These are phyloP conservation scores for Leptographium radiaticola DNA, from an alignment of 2,329 filamentous ascomycete species.

Conservation along the genomic window DNA sequence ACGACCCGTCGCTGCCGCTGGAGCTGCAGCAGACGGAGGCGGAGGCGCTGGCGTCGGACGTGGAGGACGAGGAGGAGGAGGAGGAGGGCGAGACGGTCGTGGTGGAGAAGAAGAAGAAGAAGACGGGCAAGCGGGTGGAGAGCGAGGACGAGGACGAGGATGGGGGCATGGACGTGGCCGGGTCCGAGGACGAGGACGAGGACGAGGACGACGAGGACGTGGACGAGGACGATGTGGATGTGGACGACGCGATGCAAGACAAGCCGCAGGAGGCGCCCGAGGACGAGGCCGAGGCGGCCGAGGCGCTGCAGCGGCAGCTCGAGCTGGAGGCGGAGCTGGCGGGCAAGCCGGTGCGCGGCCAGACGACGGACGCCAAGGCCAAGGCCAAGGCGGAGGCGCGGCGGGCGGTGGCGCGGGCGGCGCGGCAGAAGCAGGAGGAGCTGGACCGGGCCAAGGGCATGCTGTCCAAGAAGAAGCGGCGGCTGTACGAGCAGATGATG, in stretches of 20 bases:
- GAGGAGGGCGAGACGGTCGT: slow-evolving; percentile 23
- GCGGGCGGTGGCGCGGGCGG: slow-evolving; percentile 57
- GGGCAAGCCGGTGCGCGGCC: slow-evolving; percentile 43
- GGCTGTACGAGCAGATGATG: slow-evolving; percentile 94
- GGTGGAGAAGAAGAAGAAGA: slow-evolving; percentile 18
- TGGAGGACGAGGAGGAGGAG: slow-evolving; percentile 32
- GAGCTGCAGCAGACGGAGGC: slow-evolving; percentile 80
- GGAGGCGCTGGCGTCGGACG: slow-evolving; percentile 60
- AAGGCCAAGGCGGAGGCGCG: slow-evolving; percentile 57
- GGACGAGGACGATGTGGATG: slow-evolving; percentile 29
- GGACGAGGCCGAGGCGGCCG: slow-evolving; percentile 45
- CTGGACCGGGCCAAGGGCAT: slow-evolving; percentile 92
- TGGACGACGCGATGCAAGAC: slow-evolving; percentile 34
- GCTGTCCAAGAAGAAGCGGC: slow-evolving; percentile 95
- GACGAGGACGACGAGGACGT: slow-evolving; percentile 32
- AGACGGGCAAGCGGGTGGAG: slow-evolving; percentile 11
- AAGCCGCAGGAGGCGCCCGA: slow-evolving; percentile 26
- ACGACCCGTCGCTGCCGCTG: slow-evolving; percentile 77
- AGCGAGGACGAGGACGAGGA: slow-evolving; percentile 26
- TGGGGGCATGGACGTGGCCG: slow-evolving; percentile 35
- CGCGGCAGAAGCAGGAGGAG: slow-evolving; percentile 70
- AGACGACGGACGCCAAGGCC: slow-evolving; percentile 29
- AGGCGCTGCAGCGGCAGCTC: slow-evolving; percentile 61
- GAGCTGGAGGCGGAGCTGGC: slow-evolving; percentile 88
- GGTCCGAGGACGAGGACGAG: slow-evolving; percentile 30